phyloP scores from a whole-genome alignment of 2,329 filamentous ascomycete species.

The Hymenoscyphus albidus region DNA sequence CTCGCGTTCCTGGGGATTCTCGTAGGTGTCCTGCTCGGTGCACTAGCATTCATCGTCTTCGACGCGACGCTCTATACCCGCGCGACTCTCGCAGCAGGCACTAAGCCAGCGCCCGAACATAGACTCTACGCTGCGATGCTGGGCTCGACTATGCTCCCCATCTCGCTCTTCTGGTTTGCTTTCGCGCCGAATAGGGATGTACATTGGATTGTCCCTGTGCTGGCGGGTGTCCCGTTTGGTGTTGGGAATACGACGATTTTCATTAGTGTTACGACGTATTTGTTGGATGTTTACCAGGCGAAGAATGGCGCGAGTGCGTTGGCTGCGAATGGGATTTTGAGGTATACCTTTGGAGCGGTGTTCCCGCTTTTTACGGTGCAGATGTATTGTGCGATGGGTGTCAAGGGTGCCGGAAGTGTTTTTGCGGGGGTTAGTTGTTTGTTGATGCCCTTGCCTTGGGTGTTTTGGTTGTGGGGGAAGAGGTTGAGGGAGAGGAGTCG shows the following conservation, averaged over 20 bases:
- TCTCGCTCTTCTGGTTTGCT: conserved; percentile 35
- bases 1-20: conserved; percentile 29
- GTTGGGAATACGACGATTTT: conserved; percentile 59
- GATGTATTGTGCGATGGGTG: conserved; percentile 41
- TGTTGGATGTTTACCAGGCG: conserved; percentile 28
- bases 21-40: conserved; percentile 26
- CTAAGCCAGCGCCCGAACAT: conserved; percentile 49
- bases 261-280: conserved; percentile 28
- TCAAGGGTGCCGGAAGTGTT: conserved; percentile 42
- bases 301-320: conserved; percentile 27
- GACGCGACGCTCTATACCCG: conserved; percentile 50
- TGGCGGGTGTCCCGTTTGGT: conserved; percentile 43
- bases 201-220: conserved; percentile 31
- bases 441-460: conserved; percentile 43
- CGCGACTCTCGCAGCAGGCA: conserved; percentile 22
- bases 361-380: conserved; percentile 42
- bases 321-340: conserved; percentile 30
- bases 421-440: conserved; percentile 41
- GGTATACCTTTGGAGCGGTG: conserved; percentile 27
- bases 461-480: conserved; percentile 40
- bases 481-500: conserved; percentile 34
- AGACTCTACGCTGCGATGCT: conserved; percentile 57
- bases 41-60: conserved; percentile 41
- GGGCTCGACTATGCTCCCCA: conserved; percentile 27
- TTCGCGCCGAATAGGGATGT: conserved; percentile 26